phyloP scores from a whole-genome alignment of 2,329 filamentous ascomycete species.

The Colletotrichum liaoningense region DNA sequence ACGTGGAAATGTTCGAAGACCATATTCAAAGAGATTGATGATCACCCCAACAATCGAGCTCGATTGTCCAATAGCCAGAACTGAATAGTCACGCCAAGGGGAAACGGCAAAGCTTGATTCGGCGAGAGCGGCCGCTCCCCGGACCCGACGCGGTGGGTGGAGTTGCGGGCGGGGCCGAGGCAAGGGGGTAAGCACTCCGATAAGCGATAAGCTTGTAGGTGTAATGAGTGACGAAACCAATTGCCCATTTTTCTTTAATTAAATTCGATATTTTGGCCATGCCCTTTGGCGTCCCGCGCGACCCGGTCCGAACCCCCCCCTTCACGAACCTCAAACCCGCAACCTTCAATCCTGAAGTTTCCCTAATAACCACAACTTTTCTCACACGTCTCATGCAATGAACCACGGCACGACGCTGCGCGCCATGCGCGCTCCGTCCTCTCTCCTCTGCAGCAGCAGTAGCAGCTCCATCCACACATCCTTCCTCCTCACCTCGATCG shows the following conservation, averaged over 20 bases:
- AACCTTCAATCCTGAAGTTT: neutral
- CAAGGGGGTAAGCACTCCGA: neutral
- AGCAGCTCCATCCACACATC: neutral
- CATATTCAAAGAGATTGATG: neutral
- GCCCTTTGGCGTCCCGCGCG: slow-evolving; percentile 9
- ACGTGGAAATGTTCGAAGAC: neutral
- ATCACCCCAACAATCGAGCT: neutral
- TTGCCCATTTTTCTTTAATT: slow-evolving; percentile 6
- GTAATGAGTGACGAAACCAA: slow-evolving; percentile 35
- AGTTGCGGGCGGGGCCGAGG: slow-evolving; percentile 7
- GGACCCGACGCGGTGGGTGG: slow-evolving; percentile 19
- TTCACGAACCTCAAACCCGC: neutral
- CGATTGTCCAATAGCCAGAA: neutral
- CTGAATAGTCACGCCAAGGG: slow-evolving; percentile 5
- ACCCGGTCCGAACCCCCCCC: neutral
- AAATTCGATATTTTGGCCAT: slow-evolving; percentile 20
- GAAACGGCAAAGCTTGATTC: slow-evolving; percentile 31
- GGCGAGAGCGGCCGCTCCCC: slow-evolving; percentile 11
- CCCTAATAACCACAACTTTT: neutral
- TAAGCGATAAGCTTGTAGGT: slow-evolving; percentile 24
- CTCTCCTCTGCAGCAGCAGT: slow-evolving; percentile 4
- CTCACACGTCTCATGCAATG: slow-evolving; percentile 33
- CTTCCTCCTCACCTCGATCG: slow-evolving; percentile 4
- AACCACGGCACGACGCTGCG: slow-evolving; percentile 34
- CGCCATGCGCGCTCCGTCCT: slow-evolving; percentile 34